A percentile compares a stretch with the other conserved stretches of the same genome.
These are phyloP conservation scores for Boletus tylopilopsis DNA, from an alignment of 768 basidiomycete species.

Conservation along the genomic window DNA sequence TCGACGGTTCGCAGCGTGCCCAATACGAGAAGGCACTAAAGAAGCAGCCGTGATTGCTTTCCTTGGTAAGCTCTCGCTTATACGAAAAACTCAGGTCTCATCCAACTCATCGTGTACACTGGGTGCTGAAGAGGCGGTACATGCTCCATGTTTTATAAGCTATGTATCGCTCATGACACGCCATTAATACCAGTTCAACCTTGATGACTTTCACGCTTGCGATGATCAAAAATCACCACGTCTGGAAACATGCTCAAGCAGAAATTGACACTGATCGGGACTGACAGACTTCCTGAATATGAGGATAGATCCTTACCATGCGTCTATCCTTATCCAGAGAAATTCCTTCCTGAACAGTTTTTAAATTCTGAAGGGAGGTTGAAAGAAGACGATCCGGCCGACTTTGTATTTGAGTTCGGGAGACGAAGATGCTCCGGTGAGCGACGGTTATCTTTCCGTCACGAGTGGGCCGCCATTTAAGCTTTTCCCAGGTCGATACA, in stretches of 20 bases:
- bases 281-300: constrained; percentile 2
- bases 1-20: neutral
- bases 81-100: neutral
- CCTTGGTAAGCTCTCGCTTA: neutral
- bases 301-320: constrained; percentile 7
- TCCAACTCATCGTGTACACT: neutral
- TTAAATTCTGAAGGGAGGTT: neutral
- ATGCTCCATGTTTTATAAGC: neutral
- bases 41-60: neutral
- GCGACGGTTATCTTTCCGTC: too few species aligned
- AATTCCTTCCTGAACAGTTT: neutral
- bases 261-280: constrained; percentile 1
- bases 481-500: neutral
- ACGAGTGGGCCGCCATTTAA: neutral
- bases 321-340: neutral
- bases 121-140: neutral
- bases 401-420: neutral
- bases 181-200: neutral
- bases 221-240: constrained; percentile 6
- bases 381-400: neutral
- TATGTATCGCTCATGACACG: neutral
- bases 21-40: neutral
- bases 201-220: constrained; percentile 5
- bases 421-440: neutral
- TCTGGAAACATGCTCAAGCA: constrained; percentile 4